phyloP scores from a whole-genome alignment of 345 rosid genomes.

The Lenwebbia sp. region DNA sequence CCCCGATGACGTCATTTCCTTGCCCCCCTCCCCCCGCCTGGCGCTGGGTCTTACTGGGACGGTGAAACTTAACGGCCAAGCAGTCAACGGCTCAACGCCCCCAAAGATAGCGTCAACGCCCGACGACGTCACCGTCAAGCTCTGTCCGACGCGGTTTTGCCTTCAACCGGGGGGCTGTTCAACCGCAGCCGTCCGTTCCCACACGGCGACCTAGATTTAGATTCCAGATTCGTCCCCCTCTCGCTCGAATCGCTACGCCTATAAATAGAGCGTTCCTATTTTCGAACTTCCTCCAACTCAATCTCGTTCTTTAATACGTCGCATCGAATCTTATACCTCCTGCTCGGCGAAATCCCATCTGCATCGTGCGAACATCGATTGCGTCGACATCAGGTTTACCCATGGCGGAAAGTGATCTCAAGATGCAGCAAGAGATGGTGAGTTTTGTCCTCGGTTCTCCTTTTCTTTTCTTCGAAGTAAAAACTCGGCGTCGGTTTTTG shows the following conservation, averaged over 20 bases:
- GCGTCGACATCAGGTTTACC: background rate
- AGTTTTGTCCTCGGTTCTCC: background rate
- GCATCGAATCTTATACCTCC: background rate
- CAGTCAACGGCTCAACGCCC: background rate
- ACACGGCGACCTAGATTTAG: background rate
- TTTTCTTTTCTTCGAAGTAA: background rate
- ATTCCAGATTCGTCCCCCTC: background rate
- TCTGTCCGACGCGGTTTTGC: background rate
- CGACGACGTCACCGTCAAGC: background rate
- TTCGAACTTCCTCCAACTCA: background rate
- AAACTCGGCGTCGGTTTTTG: background rate
- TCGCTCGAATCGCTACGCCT: background rate
- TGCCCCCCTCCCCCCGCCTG: background rate
- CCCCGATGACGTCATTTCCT: background rate
- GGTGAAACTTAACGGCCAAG: background rate
- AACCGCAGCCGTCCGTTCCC: background rate
- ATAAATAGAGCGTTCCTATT: background rate
- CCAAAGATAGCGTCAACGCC: background rate
- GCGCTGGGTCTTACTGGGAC: no score
- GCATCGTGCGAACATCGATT: background rate
- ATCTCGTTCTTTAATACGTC: background rate
- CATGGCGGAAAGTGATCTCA: constrained; percentile 14
- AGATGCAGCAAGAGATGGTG: constrained; percentile 11
- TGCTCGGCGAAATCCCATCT: background rate
- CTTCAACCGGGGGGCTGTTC: background rate